phyloP scores from a whole-genome alignment of 169 alveolate species.

The Plasmodium adleri region DNA sequence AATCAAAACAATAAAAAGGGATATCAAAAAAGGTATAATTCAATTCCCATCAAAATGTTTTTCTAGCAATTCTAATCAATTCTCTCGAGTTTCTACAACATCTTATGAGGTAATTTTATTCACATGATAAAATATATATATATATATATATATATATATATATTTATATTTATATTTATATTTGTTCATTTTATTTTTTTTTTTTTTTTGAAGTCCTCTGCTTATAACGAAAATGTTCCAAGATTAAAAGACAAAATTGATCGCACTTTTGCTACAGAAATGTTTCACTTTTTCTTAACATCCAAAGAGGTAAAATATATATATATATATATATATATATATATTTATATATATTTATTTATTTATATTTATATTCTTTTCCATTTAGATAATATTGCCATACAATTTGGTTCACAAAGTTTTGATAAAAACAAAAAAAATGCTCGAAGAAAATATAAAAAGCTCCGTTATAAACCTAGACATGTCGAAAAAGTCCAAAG shows the following conservation, averaged over 20 bases:
- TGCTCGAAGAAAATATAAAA: slow-evolving; percentile 62
- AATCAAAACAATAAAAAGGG: slow-evolving; percentile 41
- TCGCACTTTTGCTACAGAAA: slow-evolving; percentile 32
- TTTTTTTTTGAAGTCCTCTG: slow-evolving; percentile 8
- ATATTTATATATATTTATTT: not conserved
- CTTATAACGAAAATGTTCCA: slow-evolving; percentile 31
- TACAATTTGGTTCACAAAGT: slow-evolving; percentile 25
- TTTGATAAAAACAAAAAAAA: slow-evolving; percentile 30
- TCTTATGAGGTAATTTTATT: slow-evolving; percentile 31
- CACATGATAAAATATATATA: not conserved
- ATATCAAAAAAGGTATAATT: slow-evolving; percentile 46
- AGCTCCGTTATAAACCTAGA: slow-evolving; percentile 53
- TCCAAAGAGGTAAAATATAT: slow-evolving; percentile 33
- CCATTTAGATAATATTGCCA: slow-evolving; percentile 28
- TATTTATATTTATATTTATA: not conserved
- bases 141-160: not conserved
- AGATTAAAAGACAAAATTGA: slow-evolving; percentile 57
- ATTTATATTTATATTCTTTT: not conserved
- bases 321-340: not conserved
- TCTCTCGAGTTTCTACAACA: slow-evolving; percentile 42
- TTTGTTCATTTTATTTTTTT: not conserved
- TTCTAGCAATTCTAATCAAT: slow-evolving; percentile 58
- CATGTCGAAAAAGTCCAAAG: slow-evolving; percentile 35
- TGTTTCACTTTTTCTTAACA: slow-evolving; percentile 44
- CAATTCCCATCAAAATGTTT: slow-evolving; percentile 38